Evolutionary conservation across 176 grass and related monocot species (phyloP).

Genomic region (Musa schizocarpa): DNA sequence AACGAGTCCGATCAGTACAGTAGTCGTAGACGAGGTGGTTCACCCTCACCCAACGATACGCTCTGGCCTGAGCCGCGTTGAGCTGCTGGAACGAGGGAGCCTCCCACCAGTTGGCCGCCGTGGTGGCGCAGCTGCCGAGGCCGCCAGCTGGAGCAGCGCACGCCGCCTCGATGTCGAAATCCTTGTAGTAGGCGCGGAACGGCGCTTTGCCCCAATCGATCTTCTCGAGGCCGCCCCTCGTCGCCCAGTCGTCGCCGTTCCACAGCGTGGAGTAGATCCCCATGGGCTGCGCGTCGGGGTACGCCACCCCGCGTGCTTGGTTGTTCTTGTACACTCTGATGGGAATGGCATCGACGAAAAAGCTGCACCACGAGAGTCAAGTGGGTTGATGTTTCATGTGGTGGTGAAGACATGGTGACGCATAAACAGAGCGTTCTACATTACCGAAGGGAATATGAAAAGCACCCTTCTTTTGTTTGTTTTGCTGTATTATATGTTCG

Average conservation of each 20-base stretch:
- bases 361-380: neutral
- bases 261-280: constrained; percentile 22
- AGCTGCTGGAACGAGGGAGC: constrained; percentile 18
- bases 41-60: constrained; percentile 17
- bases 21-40: constrained; percentile 28
- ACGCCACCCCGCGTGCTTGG: constrained; percentile 4
- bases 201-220: constrained; percentile 16
- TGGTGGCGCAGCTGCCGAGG: neutral
- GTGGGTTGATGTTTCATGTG: neutral
- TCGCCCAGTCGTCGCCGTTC: constrained; percentile 25
- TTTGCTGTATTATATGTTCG: too few relatives aligned
- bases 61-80: neutral
- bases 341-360: constrained; percentile 17
- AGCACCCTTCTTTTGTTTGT: too few relatives aligned
- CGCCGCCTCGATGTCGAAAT: constrained; percentile 24
- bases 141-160: neutral
- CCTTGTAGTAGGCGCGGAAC: constrained; percentile 25
- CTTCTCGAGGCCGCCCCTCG: constrained; percentile 22
- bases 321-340: constrained; percentile 29
- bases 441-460: too few relatives aligned
- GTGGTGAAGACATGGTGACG: neutral
- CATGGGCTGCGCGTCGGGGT: constrained; percentile 18
- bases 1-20: constrained; percentile 6
- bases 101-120: constrained; percentile 10
- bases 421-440: too few relatives aligned